Base-by-base conservation (phyloP, 495 filamentous ascomycete species). In the Thermochaetoides thermophila region DNA sequence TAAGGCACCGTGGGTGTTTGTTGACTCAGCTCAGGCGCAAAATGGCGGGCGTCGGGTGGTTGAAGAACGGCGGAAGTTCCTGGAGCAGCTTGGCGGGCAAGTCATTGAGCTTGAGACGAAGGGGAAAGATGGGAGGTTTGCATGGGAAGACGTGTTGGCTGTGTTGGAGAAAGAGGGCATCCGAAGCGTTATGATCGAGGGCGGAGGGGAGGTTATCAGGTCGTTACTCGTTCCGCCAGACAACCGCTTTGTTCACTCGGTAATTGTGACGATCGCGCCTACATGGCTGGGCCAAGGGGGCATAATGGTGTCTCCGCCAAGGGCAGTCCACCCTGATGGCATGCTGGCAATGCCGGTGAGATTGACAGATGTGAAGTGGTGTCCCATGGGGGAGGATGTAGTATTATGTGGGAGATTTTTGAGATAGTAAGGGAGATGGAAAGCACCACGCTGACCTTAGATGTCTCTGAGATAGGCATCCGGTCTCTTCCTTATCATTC, bases 121-220 rank as follows among this genome's bases (percentile, higher is more conserved):
- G 9, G 27, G 27, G 6, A 40, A 39, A 4, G 17, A 17, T 7
- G 35, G 32, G 12, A 32, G 61, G 50, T 54, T 59, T 34, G 48
- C 58, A 4, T 91, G 84, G 84, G 56, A 56, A 27, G 59, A 59
- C 24, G 62, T 92, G 15, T 53, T 89, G 8, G 50, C 54, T 22
- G 61, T 59, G 14, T 47, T 87, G 10, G 55, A 53, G 29, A 55
- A 55, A 6, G 63, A 79, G 37, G 76, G 77, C 0, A 57, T 91
- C 35, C 60, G 66, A 16, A 87, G 81, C 43, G 66, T 93, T 17
- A 93, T 92, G 85, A 65, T 93, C 24, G 85, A 93, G 54, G 84
- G 84, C 0, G 84, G 84, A 11, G 84, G 71, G 3, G 66, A 66
- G 13, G 71, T 93, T 29, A 76, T 92, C 43, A 81, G 81, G 45